These are phyloP conservation scores for Cladobotryum mycophilum DNA, from an alignment of 2,329 filamentous ascomycete species.

Conservation along the genomic window DNA sequence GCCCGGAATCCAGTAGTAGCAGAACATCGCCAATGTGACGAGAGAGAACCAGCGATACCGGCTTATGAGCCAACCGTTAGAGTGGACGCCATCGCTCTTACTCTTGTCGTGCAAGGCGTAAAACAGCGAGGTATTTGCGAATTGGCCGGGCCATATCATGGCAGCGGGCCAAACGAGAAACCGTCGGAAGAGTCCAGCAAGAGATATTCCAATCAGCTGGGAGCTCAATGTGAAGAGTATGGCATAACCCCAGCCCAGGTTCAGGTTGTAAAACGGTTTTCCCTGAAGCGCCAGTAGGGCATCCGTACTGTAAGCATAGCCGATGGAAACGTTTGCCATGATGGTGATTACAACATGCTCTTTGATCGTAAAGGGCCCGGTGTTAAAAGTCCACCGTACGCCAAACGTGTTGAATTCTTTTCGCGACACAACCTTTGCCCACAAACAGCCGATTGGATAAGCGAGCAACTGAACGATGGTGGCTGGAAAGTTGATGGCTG, in stretches of 20 bases:
- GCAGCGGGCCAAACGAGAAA: conserved; percentile 50
- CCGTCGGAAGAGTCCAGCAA: conserved; percentile 49
- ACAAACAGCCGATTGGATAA: too few relatives aligned
- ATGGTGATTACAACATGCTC: too few relatives aligned
- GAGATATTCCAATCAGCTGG: conserved; percentile 51
- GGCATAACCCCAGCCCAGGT: conserved; percentile 49
- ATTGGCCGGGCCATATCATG: conserved; percentile 52
- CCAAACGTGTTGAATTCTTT: too few relatives aligned
- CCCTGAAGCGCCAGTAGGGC: conserved; percentile 37
- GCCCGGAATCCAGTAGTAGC: conserved; percentile 57
- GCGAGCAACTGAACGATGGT: too few relatives aligned
- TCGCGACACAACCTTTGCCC: too few relatives aligned
- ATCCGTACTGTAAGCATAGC: conserved; percentile 29
- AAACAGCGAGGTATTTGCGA: conserved; percentile 49
- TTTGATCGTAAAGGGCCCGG: too few relatives aligned
- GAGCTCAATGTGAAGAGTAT: conserved; percentile 48
- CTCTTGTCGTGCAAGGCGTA: conserved; percentile 41
- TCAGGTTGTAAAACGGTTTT: conserved; percentile 51
- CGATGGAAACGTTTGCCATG: too few relatives aligned
- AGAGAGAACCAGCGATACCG: conserved; percentile 58
- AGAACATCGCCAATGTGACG: conserved; percentile 43
- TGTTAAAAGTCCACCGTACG: too few relatives aligned
- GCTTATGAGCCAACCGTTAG: conserved; percentile 55
- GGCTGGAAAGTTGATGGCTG: too few relatives aligned
- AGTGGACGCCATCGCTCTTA: conserved; percentile 40